A percentile compares a stretch with the other conserved stretches of the same genome.
phyloP scores from a whole-genome alignment of 2,329 filamentous ascomycete genomes.

The Lachnellula suecica region DNA sequence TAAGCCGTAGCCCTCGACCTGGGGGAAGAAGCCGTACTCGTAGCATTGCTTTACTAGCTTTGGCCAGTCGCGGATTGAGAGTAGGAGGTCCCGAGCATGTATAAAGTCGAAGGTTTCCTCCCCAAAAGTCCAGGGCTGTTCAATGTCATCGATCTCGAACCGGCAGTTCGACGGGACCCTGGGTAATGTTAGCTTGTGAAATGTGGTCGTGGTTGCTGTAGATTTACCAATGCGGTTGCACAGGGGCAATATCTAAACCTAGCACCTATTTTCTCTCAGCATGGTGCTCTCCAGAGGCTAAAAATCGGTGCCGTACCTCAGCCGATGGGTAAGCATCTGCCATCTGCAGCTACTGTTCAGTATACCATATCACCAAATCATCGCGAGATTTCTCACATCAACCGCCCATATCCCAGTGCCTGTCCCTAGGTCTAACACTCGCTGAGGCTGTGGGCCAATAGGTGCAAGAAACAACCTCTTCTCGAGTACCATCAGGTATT shows the following conservation, averaged over 20 bases:
- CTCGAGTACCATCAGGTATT: constrained; percentile 31
- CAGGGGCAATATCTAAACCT: constrained; percentile 32
- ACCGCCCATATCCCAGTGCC: constrained; percentile 29
- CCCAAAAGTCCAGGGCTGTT: constrained; percentile 46
- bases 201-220: too few species aligned
- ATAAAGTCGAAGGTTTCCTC: constrained; percentile 49
- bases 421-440: constrained; percentile 36
- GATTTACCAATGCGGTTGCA: constrained; percentile 31
- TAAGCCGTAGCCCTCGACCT: neutral
- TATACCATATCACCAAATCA: neutral
- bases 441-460: constrained; percentile 29
- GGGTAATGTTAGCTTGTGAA: too few species aligned
- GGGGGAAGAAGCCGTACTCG: constrained; percentile 27
- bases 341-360: constrained; percentile 11
- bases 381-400: constrained; percentile 24
- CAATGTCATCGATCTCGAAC: constrained; percentile 53
- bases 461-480: constrained; percentile 26
- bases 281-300: neutral
- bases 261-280: constrained; percentile 16
- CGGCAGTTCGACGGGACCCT: constrained; percentile 47
- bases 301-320: constrained; percentile 18
- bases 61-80: constrained; percentile 20
- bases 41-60: constrained; percentile 21
- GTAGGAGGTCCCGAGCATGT: constrained; percentile 33
- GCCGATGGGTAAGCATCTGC: constrained; percentile 32